These are phyloP conservation scores for Neonectria hederae DNA, from an alignment of 2,329 filamentous ascomycete genomes.

Conservation along the genomic window DNA sequence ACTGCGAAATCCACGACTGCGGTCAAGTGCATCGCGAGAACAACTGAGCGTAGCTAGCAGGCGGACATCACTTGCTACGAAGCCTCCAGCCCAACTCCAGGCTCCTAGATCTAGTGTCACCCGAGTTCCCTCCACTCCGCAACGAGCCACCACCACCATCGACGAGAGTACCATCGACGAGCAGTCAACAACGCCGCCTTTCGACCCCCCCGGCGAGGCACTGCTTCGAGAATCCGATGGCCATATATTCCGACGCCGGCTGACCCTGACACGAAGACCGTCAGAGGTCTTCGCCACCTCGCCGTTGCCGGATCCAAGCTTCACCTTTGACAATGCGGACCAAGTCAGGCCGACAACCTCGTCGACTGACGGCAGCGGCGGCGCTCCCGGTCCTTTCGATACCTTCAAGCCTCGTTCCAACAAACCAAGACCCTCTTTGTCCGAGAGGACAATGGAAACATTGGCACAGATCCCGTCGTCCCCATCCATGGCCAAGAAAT, in stretches of 20 bases:
- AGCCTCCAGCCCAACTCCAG: conserved; percentile 30
- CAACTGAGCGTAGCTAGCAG: conserved; percentile 45
- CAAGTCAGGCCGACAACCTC: conserved; percentile 28
- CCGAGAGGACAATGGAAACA: conserved; percentile 88
- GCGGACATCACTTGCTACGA: conserved; percentile 33
- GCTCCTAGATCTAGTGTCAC: conserved; percentile 28
- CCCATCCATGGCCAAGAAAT: conserved; percentile 72
- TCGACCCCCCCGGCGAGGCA: conserved; percentile 37
- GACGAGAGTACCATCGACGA: conserved; percentile 39
- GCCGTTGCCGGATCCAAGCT: conserved; percentile 34
- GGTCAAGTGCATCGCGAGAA: conserved; percentile 52
- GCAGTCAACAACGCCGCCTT: conserved; percentile 38
- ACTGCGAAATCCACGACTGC: conserved; percentile 52
- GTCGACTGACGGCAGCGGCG: conserved; percentile 33
- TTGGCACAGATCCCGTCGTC: conserved; percentile 81
- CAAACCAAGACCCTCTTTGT: conserved; percentile 67
- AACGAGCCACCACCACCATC: conserved; percentile 32
- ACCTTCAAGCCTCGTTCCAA: conserved; percentile 34
- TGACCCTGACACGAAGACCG: conserved; percentile 46
- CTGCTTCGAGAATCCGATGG: conserved; percentile 35
- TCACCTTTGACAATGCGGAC: conserved; percentile 33
- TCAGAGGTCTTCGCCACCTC: conserved; percentile 42
- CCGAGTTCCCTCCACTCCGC: conserved; percentile 34
- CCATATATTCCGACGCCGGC: conserved; percentile 37
- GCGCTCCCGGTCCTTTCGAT: conserved; percentile 25